Percentiles rank a stretch among this genome's conserved stretches.
Conservation (phyloP, 306 rosid genomes). For the Vachellia pachyceras region DNA sequence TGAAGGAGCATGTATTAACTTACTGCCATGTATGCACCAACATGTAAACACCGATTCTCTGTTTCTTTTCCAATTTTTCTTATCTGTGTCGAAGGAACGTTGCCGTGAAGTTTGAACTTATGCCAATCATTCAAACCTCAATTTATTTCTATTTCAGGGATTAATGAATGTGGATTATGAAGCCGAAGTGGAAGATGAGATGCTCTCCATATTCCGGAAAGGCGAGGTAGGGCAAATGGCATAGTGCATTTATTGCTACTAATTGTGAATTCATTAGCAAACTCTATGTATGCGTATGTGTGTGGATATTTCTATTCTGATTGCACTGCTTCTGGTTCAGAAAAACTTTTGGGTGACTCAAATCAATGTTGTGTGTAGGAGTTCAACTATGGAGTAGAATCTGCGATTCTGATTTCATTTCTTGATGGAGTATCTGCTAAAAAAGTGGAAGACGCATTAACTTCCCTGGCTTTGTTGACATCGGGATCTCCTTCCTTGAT, state of each 20-base stretch:
- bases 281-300: background rate
- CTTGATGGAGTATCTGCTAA: slow-evolving; percentile 46
- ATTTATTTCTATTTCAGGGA: slow-evolving; percentile 54
- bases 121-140: slow-evolving; percentile 21
- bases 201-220: slow-evolving; percentile 87
- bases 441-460: slow-evolving; percentile 60
- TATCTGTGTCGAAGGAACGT: slow-evolving; percentile 6
- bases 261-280: slow-evolving; percentile 4
- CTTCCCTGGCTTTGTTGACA: slow-evolving; percentile 56
- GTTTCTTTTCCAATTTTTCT: slow-evolving; percentile 23
- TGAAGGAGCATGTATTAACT: slow-evolving; percentile 78
- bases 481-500: slow-evolving; percentile 75
- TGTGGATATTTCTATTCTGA: background rate
- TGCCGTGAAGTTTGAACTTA: slow-evolving; percentile 9
- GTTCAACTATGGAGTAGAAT: slow-evolving; percentile 85
- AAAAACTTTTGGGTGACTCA: slow-evolving; percentile 5
- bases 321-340: slow-evolving; percentile 23
- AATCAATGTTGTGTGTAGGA: slow-evolving; percentile 58
- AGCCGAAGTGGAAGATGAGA: slow-evolving; percentile 91
- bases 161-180: slow-evolving; percentile 75
- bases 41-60: slow-evolving; percentile 93
- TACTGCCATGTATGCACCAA: slow-evolving; percentile 98
- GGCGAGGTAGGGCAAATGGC: slow-evolving; percentile 70
- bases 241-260: slow-evolving; percentile 13
- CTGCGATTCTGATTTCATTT: slow-evolving; percentile 77